A percentile compares a stretch with the other conserved stretches of the same genome.
Conservation (phyloP, 2,329 filamentous ascomycete genomes). For the Xylaria sp. region DNA sequence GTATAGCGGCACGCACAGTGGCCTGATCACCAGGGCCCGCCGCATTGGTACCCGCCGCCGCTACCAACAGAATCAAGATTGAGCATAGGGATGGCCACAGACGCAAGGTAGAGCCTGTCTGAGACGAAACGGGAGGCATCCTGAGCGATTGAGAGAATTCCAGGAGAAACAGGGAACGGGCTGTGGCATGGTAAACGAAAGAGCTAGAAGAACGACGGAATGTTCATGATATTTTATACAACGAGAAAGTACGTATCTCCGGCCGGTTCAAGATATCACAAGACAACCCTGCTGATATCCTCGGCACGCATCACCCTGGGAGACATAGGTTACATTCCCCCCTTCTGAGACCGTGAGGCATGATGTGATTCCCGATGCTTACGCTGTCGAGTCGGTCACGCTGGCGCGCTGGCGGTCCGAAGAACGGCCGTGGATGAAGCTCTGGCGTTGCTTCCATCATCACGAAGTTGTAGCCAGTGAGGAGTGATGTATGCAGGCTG, state of each 20-base stretch:
- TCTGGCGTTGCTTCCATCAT: slow-evolving; percentile 2
- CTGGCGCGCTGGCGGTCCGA: slow-evolving; percentile 2
- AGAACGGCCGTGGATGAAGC: slow-evolving; percentile 23
- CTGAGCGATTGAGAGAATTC: not conserved
- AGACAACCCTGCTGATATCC: slow-evolving; percentile 11
- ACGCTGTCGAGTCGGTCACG: slow-evolving; percentile 11
- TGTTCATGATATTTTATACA: slow-evolving; percentile 12
- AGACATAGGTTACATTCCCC: slow-evolving; percentile 20
- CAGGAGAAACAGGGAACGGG: too few relatives aligned
- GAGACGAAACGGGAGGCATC: slow-evolving; percentile 17
- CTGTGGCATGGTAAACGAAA: not conserved
- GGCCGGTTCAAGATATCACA: not conserved
- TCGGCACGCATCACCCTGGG: slow-evolving; percentile 8
- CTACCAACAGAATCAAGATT: not conserved
- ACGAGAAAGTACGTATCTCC: not conserved
- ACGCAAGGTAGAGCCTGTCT: slow-evolving; percentile 6
- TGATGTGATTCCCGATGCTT: slow-evolving; percentile 10
- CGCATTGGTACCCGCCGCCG: not conserved
- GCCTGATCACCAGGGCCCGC: slow-evolving; percentile 26
- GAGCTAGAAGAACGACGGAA: not conserved
- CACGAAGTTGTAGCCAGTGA: not conserved
- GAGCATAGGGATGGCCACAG: slow-evolving; percentile 13
- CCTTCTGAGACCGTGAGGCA: slow-evolving; percentile 1
- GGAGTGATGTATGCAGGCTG: slow-evolving; percentile 22
- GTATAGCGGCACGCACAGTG: slow-evolving; percentile 41